A percentile compares a stretch with the other conserved stretches of the same genome.
phyloP scores from a whole-genome alignment of 495 filamentous ascomycete genomes.

The Daldinia caldariorum region DNA sequence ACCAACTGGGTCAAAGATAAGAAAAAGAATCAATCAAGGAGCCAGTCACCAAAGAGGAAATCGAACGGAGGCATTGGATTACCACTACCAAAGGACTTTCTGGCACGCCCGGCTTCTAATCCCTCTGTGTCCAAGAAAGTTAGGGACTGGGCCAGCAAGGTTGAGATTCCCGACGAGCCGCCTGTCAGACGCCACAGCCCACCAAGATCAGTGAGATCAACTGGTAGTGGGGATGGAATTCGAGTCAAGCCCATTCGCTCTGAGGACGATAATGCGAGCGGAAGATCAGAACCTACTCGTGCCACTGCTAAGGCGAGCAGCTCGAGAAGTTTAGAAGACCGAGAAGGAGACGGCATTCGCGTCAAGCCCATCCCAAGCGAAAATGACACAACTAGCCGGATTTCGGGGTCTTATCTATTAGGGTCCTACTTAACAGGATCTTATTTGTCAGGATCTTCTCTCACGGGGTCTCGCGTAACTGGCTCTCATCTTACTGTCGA shows the following conservation, averaged over 20 bases:
- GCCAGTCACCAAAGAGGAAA: constrained; percentile 44
- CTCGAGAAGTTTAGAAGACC: constrained; percentile 35
- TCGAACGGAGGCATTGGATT: constrained; percentile 52
- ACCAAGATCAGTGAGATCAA: constrained; percentile 36
- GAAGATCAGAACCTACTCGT: constrained; percentile 28
- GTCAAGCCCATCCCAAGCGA: constrained; percentile 44
- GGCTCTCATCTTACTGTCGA: constrained; percentile 17
- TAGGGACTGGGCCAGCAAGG: constrained; percentile 61
- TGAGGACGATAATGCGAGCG: constrained; percentile 35
- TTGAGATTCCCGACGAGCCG: constrained; percentile 51
- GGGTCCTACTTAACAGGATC: background rate
- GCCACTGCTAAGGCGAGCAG: constrained; percentile 19
- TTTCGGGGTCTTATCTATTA: constrained; percentile 17
- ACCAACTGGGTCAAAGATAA: constrained; percentile 74
- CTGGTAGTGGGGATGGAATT: constrained; percentile 43
- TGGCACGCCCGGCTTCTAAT: constrained; percentile 59
- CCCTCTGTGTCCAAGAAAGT: constrained; percentile 62
- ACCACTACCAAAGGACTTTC: constrained; percentile 63
- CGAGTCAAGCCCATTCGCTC: constrained; percentile 35
- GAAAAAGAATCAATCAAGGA: constrained; percentile 57
- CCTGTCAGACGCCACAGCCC: constrained; percentile 22
- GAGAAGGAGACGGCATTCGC: constrained; percentile 50
- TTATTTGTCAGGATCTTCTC: background rate
- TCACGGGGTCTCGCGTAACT: background rate
- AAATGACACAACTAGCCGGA: constrained; percentile 29